Evolutionary conservation across 1,139 yeast genomes (phyloP).

Genomic region (Zygoascus sp.): DNA sequence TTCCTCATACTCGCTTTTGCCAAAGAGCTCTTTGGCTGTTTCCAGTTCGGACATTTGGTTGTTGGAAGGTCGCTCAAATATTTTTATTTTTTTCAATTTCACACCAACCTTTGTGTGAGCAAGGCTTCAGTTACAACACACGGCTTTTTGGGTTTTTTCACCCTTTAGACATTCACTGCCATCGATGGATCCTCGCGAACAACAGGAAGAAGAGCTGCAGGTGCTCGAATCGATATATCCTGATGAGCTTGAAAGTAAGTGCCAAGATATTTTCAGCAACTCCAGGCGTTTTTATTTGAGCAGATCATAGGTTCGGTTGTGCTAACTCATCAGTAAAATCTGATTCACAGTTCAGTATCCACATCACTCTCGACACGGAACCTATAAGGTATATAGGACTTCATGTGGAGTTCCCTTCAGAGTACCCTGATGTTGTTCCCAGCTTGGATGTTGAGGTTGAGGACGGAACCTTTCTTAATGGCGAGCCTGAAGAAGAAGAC

Average conservation of each 20-base stretch:
- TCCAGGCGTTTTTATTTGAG: too few relatives aligned
- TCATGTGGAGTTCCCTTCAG: constrained; percentile 60
- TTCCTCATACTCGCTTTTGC: constrained; percentile 23
- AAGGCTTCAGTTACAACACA: too few relatives aligned
- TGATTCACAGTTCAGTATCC: constrained; percentile 35
- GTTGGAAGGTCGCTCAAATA: background rate
- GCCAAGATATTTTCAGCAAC: background rate
- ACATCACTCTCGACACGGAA: constrained; percentile 53
- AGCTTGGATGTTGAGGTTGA: constrained; percentile 43
- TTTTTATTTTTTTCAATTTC: background rate
- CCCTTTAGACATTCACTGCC: background rate
- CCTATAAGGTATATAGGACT: constrained; percentile 48
- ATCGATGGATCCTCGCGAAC: constrained; percentile 46
- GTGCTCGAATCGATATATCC: constrained; percentile 89
- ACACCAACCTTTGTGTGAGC: background rate
- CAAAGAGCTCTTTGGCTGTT: constrained; percentile 21
- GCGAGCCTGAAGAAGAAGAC: constrained; percentile 39
- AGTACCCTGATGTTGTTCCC: constrained; percentile 71
- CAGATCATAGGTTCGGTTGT: too few relatives aligned
- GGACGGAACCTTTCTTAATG: constrained; percentile 36
- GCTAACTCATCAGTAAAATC: too few relatives aligned
- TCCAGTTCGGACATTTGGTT: constrained; percentile 8
- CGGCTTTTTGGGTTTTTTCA: too few relatives aligned
- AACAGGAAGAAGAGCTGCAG: constrained; percentile 35
- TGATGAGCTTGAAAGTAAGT: constrained; percentile 57